Conservation (phyloP, 2,329 filamentous ascomycete species). For the Pseudogymnoascus pannorum region DNA sequence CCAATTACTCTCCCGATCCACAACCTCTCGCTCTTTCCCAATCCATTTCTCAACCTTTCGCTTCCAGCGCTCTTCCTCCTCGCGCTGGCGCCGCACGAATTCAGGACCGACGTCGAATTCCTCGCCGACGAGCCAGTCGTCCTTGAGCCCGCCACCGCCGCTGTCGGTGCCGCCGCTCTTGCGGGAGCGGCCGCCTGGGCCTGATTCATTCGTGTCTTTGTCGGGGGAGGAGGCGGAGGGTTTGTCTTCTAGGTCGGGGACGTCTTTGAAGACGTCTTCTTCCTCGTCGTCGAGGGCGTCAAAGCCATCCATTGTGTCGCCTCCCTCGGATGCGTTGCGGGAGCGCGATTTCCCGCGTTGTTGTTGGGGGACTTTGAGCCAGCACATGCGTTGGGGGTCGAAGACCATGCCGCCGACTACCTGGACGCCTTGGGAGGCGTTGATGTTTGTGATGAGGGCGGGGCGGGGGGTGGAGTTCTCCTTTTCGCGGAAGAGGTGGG, state of each 20-base stretch:
- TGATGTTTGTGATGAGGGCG: conserved; percentile 87
- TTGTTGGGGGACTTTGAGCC: conserved; percentile 68
- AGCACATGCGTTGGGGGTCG: conserved; percentile 94
- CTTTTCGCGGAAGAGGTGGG: conserved; percentile 43
- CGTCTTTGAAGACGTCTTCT: conserved; percentile 87
- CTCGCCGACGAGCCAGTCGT: conserved; percentile 83
- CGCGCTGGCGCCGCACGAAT: conserved; percentile 80
- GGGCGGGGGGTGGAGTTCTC: conserved; percentile 54
- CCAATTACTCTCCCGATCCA: conserved; percentile 53
- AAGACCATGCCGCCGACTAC: conserved; percentile 98
- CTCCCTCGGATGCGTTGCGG: conserved; percentile 33
- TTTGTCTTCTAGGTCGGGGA: conserved; percentile 82
- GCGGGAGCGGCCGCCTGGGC: conserved; percentile 42
- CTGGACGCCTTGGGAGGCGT: conserved; percentile 76
- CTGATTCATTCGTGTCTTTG: conserved; percentile 32
- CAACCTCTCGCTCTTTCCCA: conserved; percentile 41
- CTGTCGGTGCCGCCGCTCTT: conserved; percentile 40
- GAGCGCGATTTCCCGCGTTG: conserved; percentile 2
- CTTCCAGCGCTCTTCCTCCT: conserved; percentile 88
- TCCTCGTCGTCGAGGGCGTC: conserved; percentile 69
- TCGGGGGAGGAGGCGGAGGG: conserved; percentile 20
- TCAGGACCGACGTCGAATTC: conserved; percentile 97
- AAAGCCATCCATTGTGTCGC: conserved; percentile 55
- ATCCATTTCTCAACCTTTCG: conserved; percentile 86
- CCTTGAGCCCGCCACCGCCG: conserved; percentile 45